These are phyloP conservation scores for Eleusine coracana DNA, from an alignment of 176 grass and related monocot species.

Conservation along the genomic window DNA sequence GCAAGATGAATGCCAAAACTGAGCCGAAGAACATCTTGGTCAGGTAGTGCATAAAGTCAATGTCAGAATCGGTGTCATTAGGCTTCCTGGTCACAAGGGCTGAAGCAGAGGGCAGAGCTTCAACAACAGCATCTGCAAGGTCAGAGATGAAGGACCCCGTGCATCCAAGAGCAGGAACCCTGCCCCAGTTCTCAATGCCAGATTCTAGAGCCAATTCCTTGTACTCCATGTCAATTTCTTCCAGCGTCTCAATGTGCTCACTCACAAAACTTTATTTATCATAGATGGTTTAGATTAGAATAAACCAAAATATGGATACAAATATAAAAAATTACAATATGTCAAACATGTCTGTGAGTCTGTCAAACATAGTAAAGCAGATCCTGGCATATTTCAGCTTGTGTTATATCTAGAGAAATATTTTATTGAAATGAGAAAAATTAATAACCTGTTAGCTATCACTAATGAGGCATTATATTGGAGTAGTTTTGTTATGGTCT, in stretches of 20 bases:
- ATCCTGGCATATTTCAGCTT: background rate
- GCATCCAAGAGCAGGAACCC: conserved; percentile 87
- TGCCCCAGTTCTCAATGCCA: conserved; percentile 90
- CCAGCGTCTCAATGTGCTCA: conserved; percentile 96
- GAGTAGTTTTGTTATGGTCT: background rate
- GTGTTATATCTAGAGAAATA: background rate
- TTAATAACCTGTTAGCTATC: background rate
- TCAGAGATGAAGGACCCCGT: conserved; percentile 82
- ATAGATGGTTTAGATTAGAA: conserved; percentile 5
- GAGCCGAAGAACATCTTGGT: conserved; percentile 81
- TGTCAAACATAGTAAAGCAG: background rate
- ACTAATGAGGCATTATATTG: background rate
- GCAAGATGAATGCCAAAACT: conserved; percentile 69
- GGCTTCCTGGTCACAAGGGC: conserved; percentile 37
- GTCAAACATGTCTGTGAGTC: background rate
- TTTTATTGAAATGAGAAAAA: conserved; percentile 6
- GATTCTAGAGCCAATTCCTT: conserved; percentile 90
- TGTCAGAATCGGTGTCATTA: conserved; percentile 23
- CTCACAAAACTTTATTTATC: conserved; percentile 77
- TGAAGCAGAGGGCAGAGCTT: conserved; percentile 75
- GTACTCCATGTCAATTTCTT: conserved; percentile 99
- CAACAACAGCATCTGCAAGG: conserved; percentile 72
- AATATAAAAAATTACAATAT: background rate
- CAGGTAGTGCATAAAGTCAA: conserved; percentile 57
- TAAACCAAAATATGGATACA: background rate